Conservation (phyloP, 345 rosid species). For the Syzygium jambos region DNA sequence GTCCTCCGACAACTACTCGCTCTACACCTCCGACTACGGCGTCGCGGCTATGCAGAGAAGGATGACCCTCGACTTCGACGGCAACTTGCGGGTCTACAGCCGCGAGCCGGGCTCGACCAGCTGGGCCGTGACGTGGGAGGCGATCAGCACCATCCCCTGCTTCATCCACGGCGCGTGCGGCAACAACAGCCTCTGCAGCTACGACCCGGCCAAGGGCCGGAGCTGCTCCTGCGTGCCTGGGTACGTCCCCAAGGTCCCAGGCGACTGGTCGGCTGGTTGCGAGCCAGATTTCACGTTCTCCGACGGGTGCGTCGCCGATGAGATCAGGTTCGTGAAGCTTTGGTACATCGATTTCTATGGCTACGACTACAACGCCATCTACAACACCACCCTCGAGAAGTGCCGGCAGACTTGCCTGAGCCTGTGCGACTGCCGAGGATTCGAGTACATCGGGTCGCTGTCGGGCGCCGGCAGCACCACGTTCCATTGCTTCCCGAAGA, state of each 20-base stretch:
- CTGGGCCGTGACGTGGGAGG: conserved; percentile 25
- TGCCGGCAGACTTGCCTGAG: conserved; percentile 6
- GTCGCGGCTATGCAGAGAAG: neutral
- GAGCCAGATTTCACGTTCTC: conserved; percentile 8
- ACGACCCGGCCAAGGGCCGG: conserved; percentile 2
- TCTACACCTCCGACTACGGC: conserved; percentile 15
- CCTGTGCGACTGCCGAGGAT: conserved; percentile 13
- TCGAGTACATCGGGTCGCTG: neutral
- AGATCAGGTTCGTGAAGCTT: conserved; percentile 7
- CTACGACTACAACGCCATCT: neutral
- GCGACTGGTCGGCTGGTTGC: conserved; percentile 25
- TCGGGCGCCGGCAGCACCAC: neutral
- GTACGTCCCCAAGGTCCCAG: neutral
- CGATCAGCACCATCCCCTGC: neutral
- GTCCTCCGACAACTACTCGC: conserved; percentile 9
- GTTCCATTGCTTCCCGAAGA: neutral
- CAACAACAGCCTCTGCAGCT: conserved; percentile 17
- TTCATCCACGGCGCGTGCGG: conserved; percentile 20
- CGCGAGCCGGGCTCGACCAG: neutral
- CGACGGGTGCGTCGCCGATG: neutral
- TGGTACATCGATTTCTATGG: conserved; percentile 13
- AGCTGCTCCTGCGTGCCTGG: conserved; percentile 27
- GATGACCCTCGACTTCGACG: conserved; percentile 28
- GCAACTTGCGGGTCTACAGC: conserved; percentile 25
- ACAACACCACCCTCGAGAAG: neutral